phyloP scores from a whole-genome alignment of 306 rosid genomes.

The Spatholobus suberectus region DNA sequence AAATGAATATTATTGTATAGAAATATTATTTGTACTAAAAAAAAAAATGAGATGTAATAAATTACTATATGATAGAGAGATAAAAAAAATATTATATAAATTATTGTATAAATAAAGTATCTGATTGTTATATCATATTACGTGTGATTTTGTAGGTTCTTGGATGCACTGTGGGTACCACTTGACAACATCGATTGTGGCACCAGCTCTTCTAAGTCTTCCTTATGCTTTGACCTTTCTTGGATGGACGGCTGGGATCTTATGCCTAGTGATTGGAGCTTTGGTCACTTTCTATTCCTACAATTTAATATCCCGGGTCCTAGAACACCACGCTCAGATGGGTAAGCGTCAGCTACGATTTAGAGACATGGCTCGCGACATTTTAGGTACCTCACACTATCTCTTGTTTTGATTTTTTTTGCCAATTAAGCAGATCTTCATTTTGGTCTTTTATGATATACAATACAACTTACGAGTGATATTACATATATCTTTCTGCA shows the following conservation, averaged over 20 bases:
- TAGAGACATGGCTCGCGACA: slow-evolving; percentile 80
- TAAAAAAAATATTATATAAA: no score
- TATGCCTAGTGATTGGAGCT: slow-evolving; percentile 63
- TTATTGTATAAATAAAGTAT: no score
- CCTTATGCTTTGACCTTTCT: slow-evolving; percentile 79
- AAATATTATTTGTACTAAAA: no score
- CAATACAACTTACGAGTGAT: no score
- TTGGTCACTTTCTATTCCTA: slow-evolving; percentile 84
- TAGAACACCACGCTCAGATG: slow-evolving; percentile 72
- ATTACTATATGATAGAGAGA: no score
- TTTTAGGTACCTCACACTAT: slow-evolving; percentile 61
- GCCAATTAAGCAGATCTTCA: background rate
- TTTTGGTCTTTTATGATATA: background rate
- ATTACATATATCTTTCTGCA: background rate
- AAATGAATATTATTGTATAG: no score
- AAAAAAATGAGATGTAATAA: no score
- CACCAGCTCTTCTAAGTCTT: slow-evolving; percentile 78
- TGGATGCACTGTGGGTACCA: slow-evolving; percentile 93
- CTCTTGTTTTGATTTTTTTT: background rate
- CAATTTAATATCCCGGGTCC: slow-evolving; percentile 73
- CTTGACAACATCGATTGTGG: slow-evolving; percentile 85
- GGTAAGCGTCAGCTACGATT: slow-evolving; percentile 87
- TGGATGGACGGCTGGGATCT: slow-evolving; percentile 80
- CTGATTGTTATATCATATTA: no score
- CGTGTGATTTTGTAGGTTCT: slow-evolving; percentile 55